These are phyloP conservation scores for Alternaria solani DNA, from an alignment of 2,329 filamentous ascomycete genomes.

Conservation along the genomic window DNA sequence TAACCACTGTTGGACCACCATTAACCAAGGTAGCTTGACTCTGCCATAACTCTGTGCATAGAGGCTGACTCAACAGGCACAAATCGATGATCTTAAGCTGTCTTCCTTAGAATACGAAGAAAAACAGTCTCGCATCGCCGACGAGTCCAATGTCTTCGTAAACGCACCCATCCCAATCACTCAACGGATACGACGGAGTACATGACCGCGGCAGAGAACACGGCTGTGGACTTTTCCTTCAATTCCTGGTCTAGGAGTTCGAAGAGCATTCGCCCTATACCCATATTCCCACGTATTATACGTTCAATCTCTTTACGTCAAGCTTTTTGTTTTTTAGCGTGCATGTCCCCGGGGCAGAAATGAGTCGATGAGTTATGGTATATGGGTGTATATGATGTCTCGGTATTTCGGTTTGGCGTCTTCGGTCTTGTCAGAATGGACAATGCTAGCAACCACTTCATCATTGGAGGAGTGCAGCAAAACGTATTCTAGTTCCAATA, in stretches of 20 bases:
- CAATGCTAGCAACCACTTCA: background rate
- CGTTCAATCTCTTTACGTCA: conserved; percentile 12
- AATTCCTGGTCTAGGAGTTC: background rate
- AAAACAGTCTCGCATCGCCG: conserved; percentile 50
- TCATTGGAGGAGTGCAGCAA: background rate
- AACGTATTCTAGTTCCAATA: conserved; percentile 6
- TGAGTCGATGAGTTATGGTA: conserved; percentile 6
- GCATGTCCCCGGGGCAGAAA: conserved; percentile 12
- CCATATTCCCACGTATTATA: conserved; percentile 7
- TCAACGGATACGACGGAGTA: conserved; percentile 43
- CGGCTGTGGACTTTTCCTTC: conserved; percentile 3
- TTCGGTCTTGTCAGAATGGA: conserved; percentile 2
- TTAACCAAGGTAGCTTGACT: conserved; percentile 50
- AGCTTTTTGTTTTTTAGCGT: conserved; percentile 15
- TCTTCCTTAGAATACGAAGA: conserved; percentile 53
- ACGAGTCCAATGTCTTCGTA: conserved; percentile 48
- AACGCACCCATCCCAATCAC: conserved; percentile 51
- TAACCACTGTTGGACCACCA: conserved; percentile 51
- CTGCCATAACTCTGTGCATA: background rate
- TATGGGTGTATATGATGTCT: conserved; percentile 5
- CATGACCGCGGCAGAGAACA: conserved; percentile 17
- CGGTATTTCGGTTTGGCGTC: conserved; percentile 8
- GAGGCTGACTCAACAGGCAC: conserved; percentile 43
- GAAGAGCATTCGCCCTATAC: conserved; percentile 17
- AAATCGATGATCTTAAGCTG: conserved; percentile 54